phyloP scores from a whole-genome alignment of 495 filamentous ascomycete genomes.

The Trichoderma virens region DNA sequence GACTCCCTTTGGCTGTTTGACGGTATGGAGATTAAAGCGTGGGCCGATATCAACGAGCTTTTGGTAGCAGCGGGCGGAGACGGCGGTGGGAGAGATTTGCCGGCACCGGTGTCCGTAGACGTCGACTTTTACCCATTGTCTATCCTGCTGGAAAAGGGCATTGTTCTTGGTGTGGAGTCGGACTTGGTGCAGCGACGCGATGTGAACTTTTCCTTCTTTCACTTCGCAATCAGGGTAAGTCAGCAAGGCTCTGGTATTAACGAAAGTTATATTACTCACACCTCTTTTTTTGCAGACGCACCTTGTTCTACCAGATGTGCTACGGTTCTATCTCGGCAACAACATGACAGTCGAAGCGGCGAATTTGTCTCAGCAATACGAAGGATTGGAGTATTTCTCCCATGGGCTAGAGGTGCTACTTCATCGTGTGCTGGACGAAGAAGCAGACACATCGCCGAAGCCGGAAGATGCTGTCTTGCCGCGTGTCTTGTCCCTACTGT shows the following conservation, averaged over 20 bases:
- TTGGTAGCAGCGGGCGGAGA: constrained; percentile 58
- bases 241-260: not conserved
- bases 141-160: constrained; percentile 70
- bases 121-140: constrained; percentile 95
- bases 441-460: constrained; percentile 70
- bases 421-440: constrained; percentile 89
- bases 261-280: constrained; percentile 16
- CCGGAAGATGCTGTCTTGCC: constrained; percentile 72
- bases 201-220: constrained; percentile 76
- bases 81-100: constrained; percentile 46
- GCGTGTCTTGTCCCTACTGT: constrained; percentile 78
- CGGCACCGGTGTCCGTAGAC: constrained; percentile 54
- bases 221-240: constrained; percentile 71
- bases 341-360: constrained; percentile 68
- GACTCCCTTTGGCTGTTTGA: constrained; percentile 96
- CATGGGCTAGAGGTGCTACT: constrained; percentile 90
- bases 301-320: constrained; percentile 81
- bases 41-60: constrained; percentile 87
- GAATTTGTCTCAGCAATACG: constrained; percentile 71
- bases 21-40: constrained; percentile 71
- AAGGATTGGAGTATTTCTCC: constrained; percentile 78
- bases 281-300: constrained; percentile 49
- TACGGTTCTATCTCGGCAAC: constrained; percentile 65
- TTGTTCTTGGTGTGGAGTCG: constrained; percentile 83
- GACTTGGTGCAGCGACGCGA: constrained; percentile 89